A percentile compares a stretch with the other conserved stretches of the same genome.
These are phyloP conservation scores for Golubevia sp. DNA, from an alignment of 1,284 basidiomycete species.

Conservation along the genomic window DNA sequence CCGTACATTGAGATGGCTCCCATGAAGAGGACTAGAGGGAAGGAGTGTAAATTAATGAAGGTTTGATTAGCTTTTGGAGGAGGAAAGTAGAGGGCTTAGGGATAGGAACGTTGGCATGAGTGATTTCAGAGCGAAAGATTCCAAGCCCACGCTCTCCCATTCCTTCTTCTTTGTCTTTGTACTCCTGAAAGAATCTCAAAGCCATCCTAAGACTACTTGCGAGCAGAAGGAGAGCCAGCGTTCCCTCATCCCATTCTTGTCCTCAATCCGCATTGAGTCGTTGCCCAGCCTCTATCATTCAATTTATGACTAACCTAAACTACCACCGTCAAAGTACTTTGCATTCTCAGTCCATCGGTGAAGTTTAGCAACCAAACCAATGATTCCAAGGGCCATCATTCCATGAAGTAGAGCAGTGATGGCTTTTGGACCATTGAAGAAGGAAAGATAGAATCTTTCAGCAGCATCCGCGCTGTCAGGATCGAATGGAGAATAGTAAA, in stretches of 20 bases:
- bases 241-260: too few relatives aligned
- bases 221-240: too few relatives aligned
- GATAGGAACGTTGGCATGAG: too few relatives aligned
- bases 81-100: background rate
- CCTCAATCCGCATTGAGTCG: too few relatives aligned
- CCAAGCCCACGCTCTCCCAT: too few relatives aligned
- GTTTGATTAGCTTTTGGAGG: background rate
- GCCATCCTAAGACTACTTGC: too few relatives aligned
- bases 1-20: constrained; percentile 54
- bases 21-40: constrained; percentile 34
- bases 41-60: background rate
- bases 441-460: constrained; percentile 49
- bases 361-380: constrained; percentile 52
- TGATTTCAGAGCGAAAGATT: too few relatives aligned
- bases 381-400: constrained; percentile 47
- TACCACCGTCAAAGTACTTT: constrained; percentile 56
- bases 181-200: too few relatives aligned
- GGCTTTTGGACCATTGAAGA: constrained; percentile 41
- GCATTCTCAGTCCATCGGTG: constrained; percentile 56
- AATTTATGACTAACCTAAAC: constrained; percentile 37
- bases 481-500: constrained; percentile 28
- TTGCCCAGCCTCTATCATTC: too few relatives aligned
- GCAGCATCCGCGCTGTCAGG: constrained; percentile 26
- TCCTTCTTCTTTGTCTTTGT: too few relatives aligned
- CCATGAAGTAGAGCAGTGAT: constrained; percentile 51